Percentiles rank a stretch among this genome's conserved stretches.
phyloP scores from a whole-genome alignment of 768 basidiomycete species.

The Leccinum broughii region DNA sequence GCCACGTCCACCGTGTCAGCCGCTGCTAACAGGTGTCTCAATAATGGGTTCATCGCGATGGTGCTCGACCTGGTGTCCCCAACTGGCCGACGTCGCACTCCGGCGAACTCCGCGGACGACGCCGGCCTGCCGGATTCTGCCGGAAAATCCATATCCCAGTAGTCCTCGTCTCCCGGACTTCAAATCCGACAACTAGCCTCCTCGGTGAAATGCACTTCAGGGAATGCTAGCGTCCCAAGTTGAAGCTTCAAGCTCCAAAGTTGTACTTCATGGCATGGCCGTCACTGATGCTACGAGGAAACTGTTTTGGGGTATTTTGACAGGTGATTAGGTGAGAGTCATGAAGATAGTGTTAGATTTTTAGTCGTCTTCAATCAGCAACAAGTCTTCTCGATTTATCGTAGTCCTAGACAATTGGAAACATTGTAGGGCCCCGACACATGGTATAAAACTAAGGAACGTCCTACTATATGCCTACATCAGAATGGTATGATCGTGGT shows the following conservation, averaged over 20 bases:
- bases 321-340: neutral
- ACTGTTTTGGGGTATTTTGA: conserved; percentile 1
- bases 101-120: no score
- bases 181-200: neutral
- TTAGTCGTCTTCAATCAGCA: neutral
- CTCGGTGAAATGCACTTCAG: no score
- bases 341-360: no score
- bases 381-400: neutral
- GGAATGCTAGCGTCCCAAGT: neutral
- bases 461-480: neutral
- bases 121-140: no score
- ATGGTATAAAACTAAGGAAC: neutral
- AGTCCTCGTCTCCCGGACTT: neutral
- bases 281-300: neutral
- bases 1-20: no score
- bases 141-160: no score
- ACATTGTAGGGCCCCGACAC: neutral
- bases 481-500: neutral
- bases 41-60: no score
- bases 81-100: no score
- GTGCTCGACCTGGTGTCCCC: no score
- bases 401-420: neutral
- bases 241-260: neutral
- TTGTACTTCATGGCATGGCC: conserved; percentile 1
- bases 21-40: no score